Base-by-base conservation (phyloP, 2,329 filamentous ascomycete species). In the Neurospora crassa region DNA sequence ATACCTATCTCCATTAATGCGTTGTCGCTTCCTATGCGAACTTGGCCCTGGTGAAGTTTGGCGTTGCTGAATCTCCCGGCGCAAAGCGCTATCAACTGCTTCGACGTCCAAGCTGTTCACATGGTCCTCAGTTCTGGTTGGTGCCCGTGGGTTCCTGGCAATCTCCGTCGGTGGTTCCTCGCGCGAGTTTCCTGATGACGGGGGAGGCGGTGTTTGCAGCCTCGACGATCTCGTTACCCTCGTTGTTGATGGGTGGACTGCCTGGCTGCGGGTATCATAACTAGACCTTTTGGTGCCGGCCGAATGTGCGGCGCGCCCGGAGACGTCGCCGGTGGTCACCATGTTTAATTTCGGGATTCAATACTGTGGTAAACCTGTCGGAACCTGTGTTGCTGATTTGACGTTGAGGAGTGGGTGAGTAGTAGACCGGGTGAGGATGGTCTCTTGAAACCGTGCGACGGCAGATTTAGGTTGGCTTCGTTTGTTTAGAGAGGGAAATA, bases 1-100 rank as follows among this genome's bases (percentile, higher is more conserved):
- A 77, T 74, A 92, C 90, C 87, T 85, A 75, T 89, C 87, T 70
- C 85, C 87, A 73, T 89, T 87, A 74, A 89, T 86, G 71, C 87
- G 82, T 74, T 88, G 87, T 41, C 87, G 83, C 76, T 89, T 89
- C 76, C 87, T 82, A 78, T 85, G 85, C 45, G 87, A 87, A 74
- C 86, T 89, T 1, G 83, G 83, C 68, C 82, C 82, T 0, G 86
- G 84, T 1, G 86, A 85, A 73, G 84, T 85, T 70, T 88, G 85
- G 71, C 85, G 81, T 71, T 84, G 83, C 18, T 85, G 82, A n/a
- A 87, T 77, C 74, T 88, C 86, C 73, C 85, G 82, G 16, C 85
- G 80, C 68, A 88, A 77, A 37, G 85, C 85, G 72, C 80, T 82
- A 70, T 87, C 84, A 59, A 88, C 81, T 4, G 81, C 82, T 67